Percentiles rank a stretch among this genome's conserved stretches.
These are phyloP conservation scores for Pelagomonas calceolata DNA, from an alignment of 108 stramenopile genomes.

Conservation along the genomic window DNA sequence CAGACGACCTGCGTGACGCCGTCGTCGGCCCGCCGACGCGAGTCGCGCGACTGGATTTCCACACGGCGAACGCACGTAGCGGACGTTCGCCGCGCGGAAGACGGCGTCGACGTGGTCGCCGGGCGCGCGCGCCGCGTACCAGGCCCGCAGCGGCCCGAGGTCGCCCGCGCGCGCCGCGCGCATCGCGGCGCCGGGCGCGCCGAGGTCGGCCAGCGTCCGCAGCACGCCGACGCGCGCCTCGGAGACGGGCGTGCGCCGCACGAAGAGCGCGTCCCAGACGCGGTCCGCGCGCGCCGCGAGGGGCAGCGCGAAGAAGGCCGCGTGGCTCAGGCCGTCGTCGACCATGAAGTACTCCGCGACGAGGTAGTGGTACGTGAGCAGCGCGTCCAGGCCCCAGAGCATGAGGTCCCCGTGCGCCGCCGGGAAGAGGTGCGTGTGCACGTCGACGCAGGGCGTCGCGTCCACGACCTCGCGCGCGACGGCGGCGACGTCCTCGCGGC, in stretches of 20 bases:
- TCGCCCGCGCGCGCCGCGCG: background rate
- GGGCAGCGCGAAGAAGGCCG: slow-evolving; percentile 4
- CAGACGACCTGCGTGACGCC: slow-evolving; percentile 70
- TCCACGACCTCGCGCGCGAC: slow-evolving; percentile 15
- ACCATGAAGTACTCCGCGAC: slow-evolving; percentile 77
- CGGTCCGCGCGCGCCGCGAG: slow-evolving; percentile 37
- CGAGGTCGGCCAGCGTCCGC: slow-evolving; percentile 52
- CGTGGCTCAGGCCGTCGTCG: slow-evolving; percentile 44
- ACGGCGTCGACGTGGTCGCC: slow-evolving; percentile 45
- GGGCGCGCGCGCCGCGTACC: slow-evolving; percentile 25
- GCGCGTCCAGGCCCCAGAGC: slow-evolving; percentile 74
- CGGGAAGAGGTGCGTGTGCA: slow-evolving; percentile 83
- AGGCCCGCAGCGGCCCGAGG: background rate
- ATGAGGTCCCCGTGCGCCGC: slow-evolving; percentile 64
- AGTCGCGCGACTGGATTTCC: no score
- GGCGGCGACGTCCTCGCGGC: no score
- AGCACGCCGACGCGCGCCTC: slow-evolving; percentile 75
- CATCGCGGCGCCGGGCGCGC: slow-evolving; percentile 17
- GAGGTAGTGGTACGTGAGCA: slow-evolving; percentile 83
- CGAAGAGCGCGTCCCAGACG: slow-evolving; percentile 71
- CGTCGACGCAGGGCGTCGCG: slow-evolving; percentile 48
- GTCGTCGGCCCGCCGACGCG: no score
- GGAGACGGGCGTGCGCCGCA: slow-evolving; percentile 61
- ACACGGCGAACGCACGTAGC: no score
- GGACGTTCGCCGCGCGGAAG: slow-evolving; percentile 28